Conservation (phyloP, 2,329 filamentous ascomycete species). For the Penicillium crustosum region DNA sequence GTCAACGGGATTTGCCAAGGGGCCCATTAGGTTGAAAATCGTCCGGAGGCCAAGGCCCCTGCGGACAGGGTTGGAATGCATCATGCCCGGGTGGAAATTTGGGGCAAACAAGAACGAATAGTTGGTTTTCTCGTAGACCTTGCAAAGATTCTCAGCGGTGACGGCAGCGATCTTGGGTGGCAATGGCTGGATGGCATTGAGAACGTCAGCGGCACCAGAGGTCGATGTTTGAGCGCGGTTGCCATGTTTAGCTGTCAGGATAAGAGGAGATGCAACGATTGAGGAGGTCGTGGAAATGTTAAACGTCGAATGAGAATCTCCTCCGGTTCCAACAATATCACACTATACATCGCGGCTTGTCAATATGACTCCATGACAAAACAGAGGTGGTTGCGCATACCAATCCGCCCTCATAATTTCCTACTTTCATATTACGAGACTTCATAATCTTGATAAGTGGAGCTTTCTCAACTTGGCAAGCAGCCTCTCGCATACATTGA, state of each 20-base stretch:
- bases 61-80: slow-evolving; percentile 79
- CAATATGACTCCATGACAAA: neutral
- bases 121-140: slow-evolving; percentile 76
- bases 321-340: slow-evolving; percentile 96
- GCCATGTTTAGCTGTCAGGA: slow-evolving; percentile 90
- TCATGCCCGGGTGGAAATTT: slow-evolving; percentile 94
- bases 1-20: slow-evolving; percentile 87
- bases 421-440: slow-evolving; percentile 62
- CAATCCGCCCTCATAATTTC: slow-evolving; percentile 76
- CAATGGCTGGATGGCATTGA: slow-evolving; percentile 70
- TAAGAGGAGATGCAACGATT: slow-evolving; percentile 81
- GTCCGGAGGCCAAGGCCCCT: slow-evolving; percentile 90
- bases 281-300: slow-evolving; percentile 96
- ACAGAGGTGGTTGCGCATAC: slow-evolving; percentile 52
- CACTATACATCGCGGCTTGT: slow-evolving; percentile 50
- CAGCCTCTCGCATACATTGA: slow-evolving; percentile 76
- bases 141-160: slow-evolving; percentile 66
- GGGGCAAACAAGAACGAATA: slow-evolving; percentile 96
- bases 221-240: slow-evolving; percentile 94
- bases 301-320: slow-evolving; percentile 96
- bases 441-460: slow-evolving; percentile 63
- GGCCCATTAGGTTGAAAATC: slow-evolving; percentile 95
- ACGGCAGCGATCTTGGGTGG: slow-evolving; percentile 74
- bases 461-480: slow-evolving; percentile 67
- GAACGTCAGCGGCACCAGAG: slow-evolving; percentile 89